Conservation (phyloP, 139 green algal genomes). For the Chlorella sorokiniana region DNA sequence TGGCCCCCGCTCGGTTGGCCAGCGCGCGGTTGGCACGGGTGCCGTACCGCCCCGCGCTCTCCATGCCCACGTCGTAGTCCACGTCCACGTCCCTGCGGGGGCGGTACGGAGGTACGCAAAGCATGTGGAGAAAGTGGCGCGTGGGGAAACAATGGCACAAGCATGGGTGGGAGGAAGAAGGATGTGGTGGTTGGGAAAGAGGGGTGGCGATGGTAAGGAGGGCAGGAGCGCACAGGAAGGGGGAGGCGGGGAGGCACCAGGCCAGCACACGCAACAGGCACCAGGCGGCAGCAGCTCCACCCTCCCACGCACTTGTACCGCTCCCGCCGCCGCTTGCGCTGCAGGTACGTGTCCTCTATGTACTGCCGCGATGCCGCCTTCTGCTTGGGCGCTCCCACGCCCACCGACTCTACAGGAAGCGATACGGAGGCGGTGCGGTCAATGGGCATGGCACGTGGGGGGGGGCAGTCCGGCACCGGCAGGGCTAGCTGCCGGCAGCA, state of each 20-base stretch:
- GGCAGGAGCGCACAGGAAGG: too few species aligned
- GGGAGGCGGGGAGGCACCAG: too few species aligned
- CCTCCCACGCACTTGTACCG: conserved; percentile 25
- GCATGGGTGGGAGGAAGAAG: background rate
- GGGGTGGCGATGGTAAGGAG: too few species aligned
- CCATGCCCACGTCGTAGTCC: conserved; percentile 38
- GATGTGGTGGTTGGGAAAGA: too few species aligned
- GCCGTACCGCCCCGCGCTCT: conserved; percentile 27
- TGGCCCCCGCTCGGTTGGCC: conserved; percentile 10
- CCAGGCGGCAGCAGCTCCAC: background rate
- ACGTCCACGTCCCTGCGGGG: conserved; percentile 33
- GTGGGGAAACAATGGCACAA: background rate
- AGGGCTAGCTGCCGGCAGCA: background rate
- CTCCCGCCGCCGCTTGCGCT: conserved; percentile 36
- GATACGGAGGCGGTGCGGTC: background rate
- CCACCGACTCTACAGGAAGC: conserved; percentile 2
- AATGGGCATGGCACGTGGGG: background rate
- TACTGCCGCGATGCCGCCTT: conserved; percentile 2
- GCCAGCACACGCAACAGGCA: background rate
- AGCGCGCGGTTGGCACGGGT: conserved; percentile 17
- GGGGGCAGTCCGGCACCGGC: background rate
- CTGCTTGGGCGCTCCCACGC: background rate
- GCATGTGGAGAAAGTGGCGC: too few species aligned
- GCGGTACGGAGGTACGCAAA: background rate
- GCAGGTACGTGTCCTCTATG: conserved; percentile 39